Conservation (phyloP, 2,329 filamentous ascomycete genomes). For the Taxawa tesnikishii region DNA sequence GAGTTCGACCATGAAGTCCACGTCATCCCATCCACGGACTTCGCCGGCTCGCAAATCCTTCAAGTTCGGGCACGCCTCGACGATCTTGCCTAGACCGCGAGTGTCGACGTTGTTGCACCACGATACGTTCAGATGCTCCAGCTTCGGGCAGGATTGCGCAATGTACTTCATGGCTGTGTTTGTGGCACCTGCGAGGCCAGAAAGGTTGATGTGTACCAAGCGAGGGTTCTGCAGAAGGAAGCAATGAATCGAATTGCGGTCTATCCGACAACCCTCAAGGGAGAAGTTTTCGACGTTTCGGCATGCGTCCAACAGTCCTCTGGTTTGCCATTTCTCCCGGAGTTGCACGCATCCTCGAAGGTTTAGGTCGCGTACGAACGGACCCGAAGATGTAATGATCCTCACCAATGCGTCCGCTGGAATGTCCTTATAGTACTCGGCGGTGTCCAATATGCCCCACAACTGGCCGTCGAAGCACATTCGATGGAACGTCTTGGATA, state of each 20-base stretch:
- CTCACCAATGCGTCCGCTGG: slow-evolving; percentile 71
- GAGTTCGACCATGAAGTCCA: slow-evolving; percentile 58
- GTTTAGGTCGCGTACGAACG: slow-evolving; percentile 84
- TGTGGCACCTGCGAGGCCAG: slow-evolving; percentile 65
- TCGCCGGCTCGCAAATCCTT: slow-evolving; percentile 74
- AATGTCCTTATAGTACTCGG: slow-evolving; percentile 79
- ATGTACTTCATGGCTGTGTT: slow-evolving; percentile 83
- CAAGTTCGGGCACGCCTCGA: slow-evolving; percentile 60
- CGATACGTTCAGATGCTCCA: slow-evolving; percentile 81
- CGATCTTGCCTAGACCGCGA: slow-evolving; percentile 57
- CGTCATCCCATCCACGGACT: slow-evolving; percentile 64
- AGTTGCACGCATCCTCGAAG: slow-evolving; percentile 84
- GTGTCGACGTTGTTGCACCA: slow-evolving; percentile 86
- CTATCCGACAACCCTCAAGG: slow-evolving; percentile 79
- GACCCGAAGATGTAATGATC: slow-evolving; percentile 73
- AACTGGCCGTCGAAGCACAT: slow-evolving; percentile 92
- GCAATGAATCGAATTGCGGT: slow-evolving; percentile 65
- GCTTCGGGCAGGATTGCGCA: slow-evolving; percentile 61
- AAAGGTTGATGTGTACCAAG: slow-evolving; percentile 75
- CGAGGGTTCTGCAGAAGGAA: slow-evolving; percentile 66
- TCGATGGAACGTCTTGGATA: slow-evolving; percentile 65
- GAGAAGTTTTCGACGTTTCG: slow-evolving; percentile 78
- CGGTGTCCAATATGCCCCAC: slow-evolving; percentile 69
- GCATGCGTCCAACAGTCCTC: slow-evolving; percentile 72
- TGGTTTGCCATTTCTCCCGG: slow-evolving; percentile 63